These are phyloP conservation scores for Didymella keratinophila DNA, from an alignment of 2,329 filamentous ascomycete genomes.

Conservation along the genomic window DNA sequence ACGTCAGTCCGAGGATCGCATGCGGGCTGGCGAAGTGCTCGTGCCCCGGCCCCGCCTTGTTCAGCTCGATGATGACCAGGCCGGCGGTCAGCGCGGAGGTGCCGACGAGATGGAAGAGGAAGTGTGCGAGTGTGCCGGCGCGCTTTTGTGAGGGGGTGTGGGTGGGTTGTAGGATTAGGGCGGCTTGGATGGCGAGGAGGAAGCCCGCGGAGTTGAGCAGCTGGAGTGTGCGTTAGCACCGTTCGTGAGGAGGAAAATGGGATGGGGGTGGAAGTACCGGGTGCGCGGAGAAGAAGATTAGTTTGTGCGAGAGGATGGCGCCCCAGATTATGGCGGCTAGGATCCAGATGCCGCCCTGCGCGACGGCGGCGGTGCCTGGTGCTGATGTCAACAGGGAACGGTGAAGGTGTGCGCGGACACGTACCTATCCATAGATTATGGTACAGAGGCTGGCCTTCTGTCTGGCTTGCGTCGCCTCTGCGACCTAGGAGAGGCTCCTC, in stretches of 20 bases:
- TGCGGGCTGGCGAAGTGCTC: slow-evolving; percentile 82
- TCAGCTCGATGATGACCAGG: slow-evolving; percentile 77
- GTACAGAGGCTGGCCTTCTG: slow-evolving; percentile 67
- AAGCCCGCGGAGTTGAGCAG: slow-evolving; percentile 70
- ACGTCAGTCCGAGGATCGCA: slow-evolving; percentile 80
- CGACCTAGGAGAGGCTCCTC: slow-evolving; percentile 75
- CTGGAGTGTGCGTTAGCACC: slow-evolving; percentile 41
- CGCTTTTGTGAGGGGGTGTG: slow-evolving; percentile 77
- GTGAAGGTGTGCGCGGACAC: slow-evolving; percentile 35
- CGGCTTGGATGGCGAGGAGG: slow-evolving; percentile 78
- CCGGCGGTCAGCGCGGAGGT: slow-evolving; percentile 69
- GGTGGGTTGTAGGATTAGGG: slow-evolving; percentile 88
- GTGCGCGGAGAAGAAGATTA: slow-evolving; percentile 88
- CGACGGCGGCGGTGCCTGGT: slow-evolving; percentile 79
- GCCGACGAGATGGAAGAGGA: slow-evolving; percentile 71
- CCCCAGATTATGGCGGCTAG: slow-evolving; percentile 80
- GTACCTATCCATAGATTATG: slow-evolving; percentile 78
- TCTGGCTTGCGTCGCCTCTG: slow-evolving; percentile 76
- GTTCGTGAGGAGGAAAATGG: not conserved
- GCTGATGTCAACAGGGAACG: slow-evolving; percentile 21
- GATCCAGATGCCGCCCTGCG: slow-evolving; percentile 79
- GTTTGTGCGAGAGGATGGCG: slow-evolving; percentile 71
- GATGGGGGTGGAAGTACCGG: slow-evolving; percentile 65
- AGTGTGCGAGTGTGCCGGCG: slow-evolving; percentile 70
- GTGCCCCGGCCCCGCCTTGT: slow-evolving; percentile 75